Evolutionary conservation across 108 stramenopile genomes (phyloP).

Genomic region (Nannochloropsis gaditana): DNA sequence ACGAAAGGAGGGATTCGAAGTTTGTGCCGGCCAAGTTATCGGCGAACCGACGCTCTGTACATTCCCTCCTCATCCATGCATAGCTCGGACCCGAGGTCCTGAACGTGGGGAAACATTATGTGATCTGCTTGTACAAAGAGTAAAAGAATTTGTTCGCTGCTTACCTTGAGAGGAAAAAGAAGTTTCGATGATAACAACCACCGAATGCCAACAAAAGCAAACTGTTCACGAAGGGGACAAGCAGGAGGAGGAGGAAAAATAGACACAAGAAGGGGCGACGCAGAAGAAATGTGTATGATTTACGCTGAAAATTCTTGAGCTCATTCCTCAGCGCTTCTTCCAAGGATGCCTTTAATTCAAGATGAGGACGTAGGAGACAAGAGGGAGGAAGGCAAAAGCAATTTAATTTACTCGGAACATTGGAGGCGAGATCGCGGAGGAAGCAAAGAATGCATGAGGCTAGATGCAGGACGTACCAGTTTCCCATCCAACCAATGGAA

Average conservation of each 20-base stretch:
- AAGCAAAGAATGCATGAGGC: background rate
- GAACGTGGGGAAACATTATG: background rate
- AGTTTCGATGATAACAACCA: background rate
- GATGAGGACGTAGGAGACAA: background rate
- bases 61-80: background rate
- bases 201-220: slow-evolving; percentile 7
- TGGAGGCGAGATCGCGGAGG: background rate
- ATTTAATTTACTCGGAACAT: background rate
- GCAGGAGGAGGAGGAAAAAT: background rate
- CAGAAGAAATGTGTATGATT: background rate
- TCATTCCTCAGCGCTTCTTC: background rate
- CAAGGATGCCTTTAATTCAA: background rate
- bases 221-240: background rate
- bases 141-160: background rate
- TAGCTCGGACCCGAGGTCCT: background rate
- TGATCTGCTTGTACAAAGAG: background rate
- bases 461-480: background rate
- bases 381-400: background rate
- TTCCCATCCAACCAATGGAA: background rate
- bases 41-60: background rate
- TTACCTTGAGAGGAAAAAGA: background rate
- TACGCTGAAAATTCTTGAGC: background rate
- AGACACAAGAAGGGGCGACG: background rate
- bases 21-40: background rate
- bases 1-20: slow-evolving; percentile 4